Base-by-base conservation (phyloP, 2,329 filamentous ascomycete species). In the Beauveria medogensis region DNA sequence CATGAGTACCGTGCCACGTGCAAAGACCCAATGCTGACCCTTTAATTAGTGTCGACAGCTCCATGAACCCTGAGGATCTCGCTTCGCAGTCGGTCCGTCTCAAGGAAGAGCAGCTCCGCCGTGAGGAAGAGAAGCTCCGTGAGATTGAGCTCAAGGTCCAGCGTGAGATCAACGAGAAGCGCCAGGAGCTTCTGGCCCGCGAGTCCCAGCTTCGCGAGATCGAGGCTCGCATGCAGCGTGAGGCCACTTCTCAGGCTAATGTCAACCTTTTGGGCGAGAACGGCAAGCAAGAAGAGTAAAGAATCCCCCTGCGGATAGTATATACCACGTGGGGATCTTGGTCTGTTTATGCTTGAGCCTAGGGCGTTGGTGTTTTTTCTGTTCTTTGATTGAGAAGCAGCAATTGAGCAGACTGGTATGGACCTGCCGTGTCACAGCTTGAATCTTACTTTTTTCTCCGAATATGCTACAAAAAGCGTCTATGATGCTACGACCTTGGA, bases 131-230 rank as follows among this genome's bases (percentile, higher is more conserved):
- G 89, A 99, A 99, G 83, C 88, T 99, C 66, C 91, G 94, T 77
- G 94, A 99, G 81, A 97, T 99, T 74, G 94, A 99, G 76, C 83
- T 97, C 81, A 99, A 99, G 88, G 94, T 99, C 65, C 94, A 99
- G 81, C 91, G 94, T 74, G 94, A 99, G 79, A 99, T 99, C 82
- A 96, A 97, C 80, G 94, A 97, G 85, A 99, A 99, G 86, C 88
- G 94, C 80, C 94, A 99, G 80, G 94, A 99, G 79, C 84, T 99
- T 64, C 76, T 99, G 77, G 94, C 94, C 66, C 92, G 94, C 76
- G 94, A 99, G 81, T 96, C 92, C 72, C 94, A 99, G 80, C 86
- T 99, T 70, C 93, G 94, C 78, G 94, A 99, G 82, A 97, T 99
- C 73, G 93, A 97, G 79, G 93, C 92, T 65, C 89, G 93, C 72